Base-by-base conservation (phyloP, 2,329 filamentous ascomycete species). In the Microdochium trichocladiopsis region DNA sequence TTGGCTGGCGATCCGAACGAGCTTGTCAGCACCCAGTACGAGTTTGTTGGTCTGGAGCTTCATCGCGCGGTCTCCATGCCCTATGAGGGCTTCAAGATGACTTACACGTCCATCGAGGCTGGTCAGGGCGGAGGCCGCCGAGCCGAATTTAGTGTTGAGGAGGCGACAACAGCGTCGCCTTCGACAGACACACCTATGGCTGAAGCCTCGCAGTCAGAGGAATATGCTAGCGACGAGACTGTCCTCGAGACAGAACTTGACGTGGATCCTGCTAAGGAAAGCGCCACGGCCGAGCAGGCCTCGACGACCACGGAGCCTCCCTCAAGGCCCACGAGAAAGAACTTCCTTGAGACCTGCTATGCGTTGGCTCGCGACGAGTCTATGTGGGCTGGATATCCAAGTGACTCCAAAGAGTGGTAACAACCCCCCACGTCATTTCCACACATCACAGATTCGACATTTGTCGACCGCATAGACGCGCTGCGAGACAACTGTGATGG, bases 1-100 rank as follows among this genome's bases (percentile, higher is more conserved):
- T 6, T 47, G 16, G 12, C 28, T 10, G 5, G 21, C 24, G 33
- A 51, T 33, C 36, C 36, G 18, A 14, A 49, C 16, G 2, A 8
- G 11, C 51, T 49, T 50, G 23, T 47, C 21, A 58, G 25, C 53
- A 71, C 58, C 52, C 54, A 59, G 12, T 76, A 76, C 64, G 55
- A 70, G 16, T 80, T 82, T 61, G 68, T 70, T 48, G 77, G 78
- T 8, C 67, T 80, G 2, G 78, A 83, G 58, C 67, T 82, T 37
- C 77, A 74, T 47, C 75, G 76, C 53, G 64, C 68, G 23, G 63
- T 75, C 48, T 66, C 73, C 10, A 64, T 72, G 37, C 61, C 69
- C 2, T 76, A 73, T 62, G 55, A 66, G 6, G 71, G 69, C 45
- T 72, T 76, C 63, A 73, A 62, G 11, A 64, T 83, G 9, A 70